phyloP scores from a whole-genome alignment of 1,139 yeast genomes.

The Candida sp. region DNA sequence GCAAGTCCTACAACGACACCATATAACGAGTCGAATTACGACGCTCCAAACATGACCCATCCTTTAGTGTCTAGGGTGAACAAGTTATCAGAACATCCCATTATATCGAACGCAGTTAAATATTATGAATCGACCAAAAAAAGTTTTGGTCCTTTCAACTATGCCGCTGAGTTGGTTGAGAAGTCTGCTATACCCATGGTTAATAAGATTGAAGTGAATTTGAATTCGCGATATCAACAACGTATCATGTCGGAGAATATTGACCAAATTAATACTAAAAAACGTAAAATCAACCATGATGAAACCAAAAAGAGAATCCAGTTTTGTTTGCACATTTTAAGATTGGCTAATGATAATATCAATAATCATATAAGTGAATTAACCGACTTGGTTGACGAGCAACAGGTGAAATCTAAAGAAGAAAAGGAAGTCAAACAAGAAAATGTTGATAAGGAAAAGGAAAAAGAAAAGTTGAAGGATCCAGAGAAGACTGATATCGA shows the following conservation, averaged over 20 bases:
- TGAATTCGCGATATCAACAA: slow-evolving; percentile 37
- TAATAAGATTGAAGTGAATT: slow-evolving; percentile 44
- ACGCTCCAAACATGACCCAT: slow-evolving; percentile 19
- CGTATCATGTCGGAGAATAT: slow-evolving; percentile 12
- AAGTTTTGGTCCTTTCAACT: slow-evolving; percentile 56
- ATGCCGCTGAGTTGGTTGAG: slow-evolving; percentile 67
- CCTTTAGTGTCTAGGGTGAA: slow-evolving; percentile 45
- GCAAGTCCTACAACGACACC: background rate
- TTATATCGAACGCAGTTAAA: slow-evolving; percentile 55
- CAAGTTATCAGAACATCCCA: slow-evolving; percentile 43
- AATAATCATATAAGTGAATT: slow-evolving; percentile 60
- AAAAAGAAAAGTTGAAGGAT: too few species aligned
- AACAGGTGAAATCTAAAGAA: slow-evolving; percentile 14
- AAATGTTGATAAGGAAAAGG: background rate
- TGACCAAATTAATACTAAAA: slow-evolving; percentile 2
- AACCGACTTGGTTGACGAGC: slow-evolving; percentile 39
- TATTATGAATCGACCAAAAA: slow-evolving; percentile 56
- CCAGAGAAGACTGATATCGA: background rate
- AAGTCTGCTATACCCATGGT: slow-evolving; percentile 60
- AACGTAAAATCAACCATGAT: slow-evolving; percentile 11
- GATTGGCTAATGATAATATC: slow-evolving; percentile 73
- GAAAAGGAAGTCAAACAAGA: slow-evolving; percentile 7
- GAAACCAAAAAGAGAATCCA: slow-evolving; percentile 72
- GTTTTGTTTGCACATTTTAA: slow-evolving; percentile 69
- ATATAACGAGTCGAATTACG: background rate